These are phyloP conservation scores for Chytridium lagenaria DNA, from an alignment of 371 early-diverging fungal genomes.

Conservation along the genomic window DNA sequence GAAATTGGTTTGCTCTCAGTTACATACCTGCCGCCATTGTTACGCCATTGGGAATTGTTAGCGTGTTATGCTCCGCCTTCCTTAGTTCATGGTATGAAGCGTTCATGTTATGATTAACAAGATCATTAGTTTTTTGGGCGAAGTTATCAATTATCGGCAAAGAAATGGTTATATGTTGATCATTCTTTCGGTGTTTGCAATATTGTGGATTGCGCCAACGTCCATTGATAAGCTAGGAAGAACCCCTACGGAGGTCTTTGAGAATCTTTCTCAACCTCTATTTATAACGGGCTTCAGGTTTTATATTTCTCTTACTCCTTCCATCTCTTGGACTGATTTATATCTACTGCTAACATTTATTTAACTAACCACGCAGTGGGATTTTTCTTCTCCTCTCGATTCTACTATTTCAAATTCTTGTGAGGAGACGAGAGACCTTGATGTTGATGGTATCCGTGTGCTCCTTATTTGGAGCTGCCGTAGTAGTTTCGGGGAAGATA, in stretches of 20 bases:
- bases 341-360: too few species aligned
- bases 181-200: slow-evolving; percentile 32
- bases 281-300: slow-evolving; percentile 29
- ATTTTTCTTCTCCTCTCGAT: slow-evolving; percentile 24
- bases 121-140: slow-evolving; percentile 30
- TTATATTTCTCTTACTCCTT: too few species aligned
- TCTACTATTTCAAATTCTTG: slow-evolving; percentile 34
- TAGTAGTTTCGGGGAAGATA: slow-evolving; percentile 40
- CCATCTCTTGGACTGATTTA: too few species aligned
- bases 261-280: slow-evolving; percentile 9
- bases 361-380: too few species aligned
- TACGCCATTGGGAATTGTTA: slow-evolving; percentile 47
- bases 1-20: slow-evolving; percentile 46
- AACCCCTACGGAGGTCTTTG: slow-evolving; percentile 32
- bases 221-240: slow-evolving; percentile 18
- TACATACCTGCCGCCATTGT: slow-evolving; percentile 46
- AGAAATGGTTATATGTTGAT: slow-evolving; percentile 38
- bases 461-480: slow-evolving; percentile 46
- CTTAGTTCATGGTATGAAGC: slow-evolving; percentile 19
- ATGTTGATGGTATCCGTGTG: slow-evolving; percentile 30
- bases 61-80: slow-evolving; percentile 23
- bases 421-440: slow-evolving; percentile 24
- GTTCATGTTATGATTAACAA: too few species aligned
- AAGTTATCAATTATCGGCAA: slow-evolving; percentile 28
- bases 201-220: slow-evolving; percentile 40